These are phyloP conservation scores for Pugionium cornutum DNA, from an alignment of 345 rosid species.

Conservation along the genomic window DNA sequence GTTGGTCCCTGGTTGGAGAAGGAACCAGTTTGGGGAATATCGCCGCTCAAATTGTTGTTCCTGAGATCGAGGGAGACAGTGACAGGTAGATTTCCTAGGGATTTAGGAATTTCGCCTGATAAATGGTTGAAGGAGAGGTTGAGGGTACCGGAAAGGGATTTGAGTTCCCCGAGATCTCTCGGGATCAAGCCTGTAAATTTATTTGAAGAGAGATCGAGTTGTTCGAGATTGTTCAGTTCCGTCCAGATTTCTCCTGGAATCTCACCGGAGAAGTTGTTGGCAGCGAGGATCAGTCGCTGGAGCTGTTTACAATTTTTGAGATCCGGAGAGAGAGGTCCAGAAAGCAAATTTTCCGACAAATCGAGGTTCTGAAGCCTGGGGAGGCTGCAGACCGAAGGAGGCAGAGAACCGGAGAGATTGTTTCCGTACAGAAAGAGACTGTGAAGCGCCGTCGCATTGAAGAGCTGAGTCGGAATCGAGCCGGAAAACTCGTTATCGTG, in stretches of 20 bases:
- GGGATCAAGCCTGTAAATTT: slow-evolving; percentile 68
- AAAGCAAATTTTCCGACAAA: slow-evolving; percentile 73
- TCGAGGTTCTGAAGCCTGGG: slow-evolving; percentile 88
- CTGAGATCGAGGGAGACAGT: slow-evolving; percentile 87
- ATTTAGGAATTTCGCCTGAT: slow-evolving; percentile 73
- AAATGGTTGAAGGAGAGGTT: slow-evolving; percentile 81
- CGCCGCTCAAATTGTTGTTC: slow-evolving; percentile 74
- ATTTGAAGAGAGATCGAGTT: slow-evolving; percentile 83
- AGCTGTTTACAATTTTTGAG: slow-evolving; percentile 71
- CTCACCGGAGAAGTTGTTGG: slow-evolving; percentile 61
- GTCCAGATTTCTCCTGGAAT: slow-evolving; percentile 87
- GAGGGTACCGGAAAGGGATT: slow-evolving; percentile 68
- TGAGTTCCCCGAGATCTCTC: slow-evolving; percentile 67
- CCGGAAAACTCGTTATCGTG: slow-evolving; percentile 73
- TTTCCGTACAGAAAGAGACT: slow-evolving; percentile 75
- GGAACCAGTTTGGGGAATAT: slow-evolving; percentile 90
- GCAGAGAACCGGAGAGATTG: slow-evolving; percentile 77
- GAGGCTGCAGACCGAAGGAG: slow-evolving; percentile 72
- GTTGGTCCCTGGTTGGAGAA: slow-evolving; percentile 96
- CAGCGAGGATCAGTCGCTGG: slow-evolving; percentile 72
- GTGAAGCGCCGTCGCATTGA: slow-evolving; percentile 90
- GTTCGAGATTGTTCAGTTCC: slow-evolving; percentile 59
- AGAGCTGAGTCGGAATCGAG: slow-evolving; percentile 71
- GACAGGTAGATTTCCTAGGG: slow-evolving; percentile 73
- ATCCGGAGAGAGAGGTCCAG: slow-evolving; percentile 62